These are phyloP conservation scores for Lasiodiplodia gonubiensis DNA, from an alignment of 2,329 filamentous ascomycete species.

Conservation along the genomic window DNA sequence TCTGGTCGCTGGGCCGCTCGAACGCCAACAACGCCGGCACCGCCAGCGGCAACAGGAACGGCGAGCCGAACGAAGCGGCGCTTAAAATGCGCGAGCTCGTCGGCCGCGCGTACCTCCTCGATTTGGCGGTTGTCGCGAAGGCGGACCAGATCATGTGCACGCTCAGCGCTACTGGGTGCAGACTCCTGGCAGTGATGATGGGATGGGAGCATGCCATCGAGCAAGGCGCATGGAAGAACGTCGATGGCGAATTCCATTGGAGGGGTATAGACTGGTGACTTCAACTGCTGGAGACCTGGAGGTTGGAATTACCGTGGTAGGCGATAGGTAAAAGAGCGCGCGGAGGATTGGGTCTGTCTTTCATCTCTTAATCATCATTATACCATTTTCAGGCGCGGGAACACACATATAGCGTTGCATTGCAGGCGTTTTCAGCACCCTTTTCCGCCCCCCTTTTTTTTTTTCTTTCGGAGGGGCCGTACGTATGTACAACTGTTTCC, in stretches of 20 bases:
- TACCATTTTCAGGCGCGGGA: constrained; percentile 1
- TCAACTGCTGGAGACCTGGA: neutral
- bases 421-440: constrained; percentile 6
- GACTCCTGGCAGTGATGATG: constrained; percentile 82
- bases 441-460: neutral
- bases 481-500: neutral
- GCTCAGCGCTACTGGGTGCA: constrained; percentile 70
- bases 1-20: constrained; percentile 72
- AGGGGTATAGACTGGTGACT: constrained; percentile 44
- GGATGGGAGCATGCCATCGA: constrained; percentile 68
- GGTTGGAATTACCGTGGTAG: neutral
- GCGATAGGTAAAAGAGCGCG: too few relatives aligned
- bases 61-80: constrained; percentile 55
- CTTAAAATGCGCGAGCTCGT: constrained; percentile 74
- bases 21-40: constrained; percentile 40
- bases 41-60: neutral
- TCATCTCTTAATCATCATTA: neutral
- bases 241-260: constrained; percentile 47
- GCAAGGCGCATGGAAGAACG: constrained; percentile 16
- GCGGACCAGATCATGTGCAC: constrained; percentile 77
- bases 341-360: neutral
- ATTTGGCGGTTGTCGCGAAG: constrained; percentile 73
- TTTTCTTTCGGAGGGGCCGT: neutral
- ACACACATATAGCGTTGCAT: constrained; percentile 19
- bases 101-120: constrained; percentile 80